Evolutionary conservation across 1,284 basidiomycete genomes (phyloP), one percentile per base, ranked within the genome.

Genomic region (Ganoderma meredithae): DNA sequence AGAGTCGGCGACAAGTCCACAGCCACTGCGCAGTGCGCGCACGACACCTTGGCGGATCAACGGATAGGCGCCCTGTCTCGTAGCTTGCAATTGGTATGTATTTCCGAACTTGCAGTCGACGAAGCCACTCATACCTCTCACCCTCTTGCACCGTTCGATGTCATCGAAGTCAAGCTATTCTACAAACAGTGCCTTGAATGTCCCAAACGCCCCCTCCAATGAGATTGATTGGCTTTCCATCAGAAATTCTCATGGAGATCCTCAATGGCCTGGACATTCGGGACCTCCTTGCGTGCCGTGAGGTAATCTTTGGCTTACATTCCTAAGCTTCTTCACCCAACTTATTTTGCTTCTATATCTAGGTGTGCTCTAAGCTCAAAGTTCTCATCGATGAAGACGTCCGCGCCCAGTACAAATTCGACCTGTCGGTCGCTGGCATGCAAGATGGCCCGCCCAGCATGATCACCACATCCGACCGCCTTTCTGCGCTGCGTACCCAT

Each of bases 381-480:
- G 67, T 74, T 7, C 60, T 83, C 25, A 78, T 88, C 17, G 76
- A 78, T 25, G 73, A 79, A 8, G 80, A 82, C 27, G 76, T 80
- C 2, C 71, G 69, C 17, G 75, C 86, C 25, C 86, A 85, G 72
- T 89, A 89, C 70, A 80, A 74, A 27, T 82, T 90, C 64, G 85
- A 89, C 68, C 84, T 91, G 27, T 82, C 81, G 10, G 78, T 81
- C 12, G 77, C 82, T 13, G 85, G 86, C 19, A 81, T 85, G 78
- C 80, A 81, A 64, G 80, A 87, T 69, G 84, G 84, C 2, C 76
- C 78, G n/a, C 74, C 75, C 2, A 74, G 77, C 62, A 53, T 56
- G 33, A 52, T 79, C 41, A 74, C 68, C 41, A 71, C 77, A 0
- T 72, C 79, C 4, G 81, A 83, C 52, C 83, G 84, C 41, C 78